A percentile compares a stretch with the other conserved stretches of the same genome.
These are phyloP conservation scores for Metarhizium anisopliae DNA, from an alignment of 2,329 filamentous ascomycete genomes.

Conservation along the genomic window DNA sequence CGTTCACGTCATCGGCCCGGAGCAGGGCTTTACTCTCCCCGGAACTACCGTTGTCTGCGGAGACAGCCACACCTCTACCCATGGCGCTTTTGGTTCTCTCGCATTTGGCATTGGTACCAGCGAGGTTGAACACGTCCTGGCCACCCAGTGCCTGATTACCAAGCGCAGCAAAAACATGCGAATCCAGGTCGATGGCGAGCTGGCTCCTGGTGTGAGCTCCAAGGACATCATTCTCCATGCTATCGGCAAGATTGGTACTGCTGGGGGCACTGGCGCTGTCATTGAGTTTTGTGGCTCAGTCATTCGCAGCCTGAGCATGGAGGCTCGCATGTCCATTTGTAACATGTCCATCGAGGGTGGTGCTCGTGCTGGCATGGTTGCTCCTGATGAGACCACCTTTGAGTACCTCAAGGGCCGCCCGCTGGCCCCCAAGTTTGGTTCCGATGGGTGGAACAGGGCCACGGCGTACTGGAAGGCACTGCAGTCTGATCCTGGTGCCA, in stretches of 20 bases:
- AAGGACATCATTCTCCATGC: constrained; percentile 92
- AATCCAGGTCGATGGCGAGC: constrained; percentile 85
- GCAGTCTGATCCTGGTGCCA: constrained; percentile 77
- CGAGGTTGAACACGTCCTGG: constrained; percentile 96
- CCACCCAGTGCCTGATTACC: constrained; percentile 90
- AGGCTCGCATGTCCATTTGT: constrained; percentile 97
- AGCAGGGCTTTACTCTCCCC: constrained; percentile 96
- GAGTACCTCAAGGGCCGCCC: constrained; percentile 91
- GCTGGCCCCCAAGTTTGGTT: constrained; percentile 75
- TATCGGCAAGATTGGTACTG: constrained; percentile 90
- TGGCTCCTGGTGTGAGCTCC: constrained; percentile 84
- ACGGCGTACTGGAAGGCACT: constrained; percentile 80
- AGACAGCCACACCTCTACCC: constrained; percentile 96
- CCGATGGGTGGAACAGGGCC: constrained; percentile 83
- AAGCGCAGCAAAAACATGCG: constrained; percentile 98
- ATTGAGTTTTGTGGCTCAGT: constrained; percentile 97
- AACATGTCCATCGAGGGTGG: constrained; percentile 99
- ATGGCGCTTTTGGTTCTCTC: constrained; percentile 90
- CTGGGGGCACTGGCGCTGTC: constrained; percentile 86
- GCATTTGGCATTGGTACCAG: constrained; percentile 97
- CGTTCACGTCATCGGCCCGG: constrained; percentile 95
- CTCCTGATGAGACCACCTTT: constrained; percentile 87
- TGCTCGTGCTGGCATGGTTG: constrained; percentile 92
- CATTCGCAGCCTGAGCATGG: constrained; percentile 83
- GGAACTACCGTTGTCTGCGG: constrained; percentile 96